Evolutionary conservation across 768 basidiomycete species (phyloP), one percentile per base, ranked within the genome.

Genomic region (Boletus vinaceobasis): DNA sequence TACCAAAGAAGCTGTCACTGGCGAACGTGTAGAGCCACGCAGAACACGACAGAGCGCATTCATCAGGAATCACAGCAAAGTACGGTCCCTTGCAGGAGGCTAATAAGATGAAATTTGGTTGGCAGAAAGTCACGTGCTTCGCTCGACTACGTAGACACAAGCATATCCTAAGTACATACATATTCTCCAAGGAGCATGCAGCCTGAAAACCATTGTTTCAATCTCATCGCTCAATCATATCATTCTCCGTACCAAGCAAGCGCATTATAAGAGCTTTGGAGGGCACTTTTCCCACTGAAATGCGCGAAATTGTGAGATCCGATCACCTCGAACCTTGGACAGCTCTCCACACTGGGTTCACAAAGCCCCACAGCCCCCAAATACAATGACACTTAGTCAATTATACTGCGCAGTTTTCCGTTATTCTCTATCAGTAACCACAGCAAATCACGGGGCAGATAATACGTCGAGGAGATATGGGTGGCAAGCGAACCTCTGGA

Each of bases 11-110:
- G 38, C 23, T 15, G 23, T 10, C 31, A 17, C 42, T 37, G 46
- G 26, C 3, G 21, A 43, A 17, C 40, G 55, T 6, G 43, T 21
- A 5, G 53, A 40, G 15, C 38, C 11, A 17, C 55, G 51, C 26
- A 61, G 47, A 26, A 54, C 33, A 46, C 61, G 57, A 42, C 50
- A 49, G 15, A 64, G 43, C n/a, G 32, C 47, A 31, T 49, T 60
- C 68, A 70, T 69, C 31, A n/a, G n/a, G n/a, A 19, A 17, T 47
- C 7, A 36, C n/a, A n/a, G n/a, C n/a, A n/a, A n/a, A n/a, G n/a
- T n/a, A n/a, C n/a, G n/a, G n/a, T n/a, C n/a, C n/a, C n/a, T n/a
- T n/a, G n/a, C n/a, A 15, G 38, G 14, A 47, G 7, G 26, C 37
- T 31, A 8, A 32, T 19, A 48, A 35, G 29, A 29, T 15, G 14